phyloP scores from a whole-genome alignment of 202 grass and related monocot species.

The Hordeum pubiflorum region DNA sequence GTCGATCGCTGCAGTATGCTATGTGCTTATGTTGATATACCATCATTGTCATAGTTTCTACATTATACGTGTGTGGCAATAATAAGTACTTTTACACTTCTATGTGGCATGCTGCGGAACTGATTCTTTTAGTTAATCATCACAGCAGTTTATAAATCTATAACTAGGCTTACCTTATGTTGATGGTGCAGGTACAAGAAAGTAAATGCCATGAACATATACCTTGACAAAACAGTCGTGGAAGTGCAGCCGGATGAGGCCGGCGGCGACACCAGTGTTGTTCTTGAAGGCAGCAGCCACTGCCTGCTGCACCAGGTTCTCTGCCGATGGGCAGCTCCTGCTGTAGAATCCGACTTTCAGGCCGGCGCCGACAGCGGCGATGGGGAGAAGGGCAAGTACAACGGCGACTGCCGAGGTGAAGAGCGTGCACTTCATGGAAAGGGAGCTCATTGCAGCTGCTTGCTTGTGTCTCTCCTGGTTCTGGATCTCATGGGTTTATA shows the following conservation, averaged over 20 bases:
- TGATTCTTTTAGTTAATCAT: too few relatives aligned
- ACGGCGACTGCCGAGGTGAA: not conserved
- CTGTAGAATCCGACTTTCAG: slow-evolving; percentile 78
- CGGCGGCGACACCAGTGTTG: slow-evolving; percentile 55
- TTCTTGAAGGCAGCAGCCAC: slow-evolving; percentile 55
- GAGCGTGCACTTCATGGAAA: not conserved
- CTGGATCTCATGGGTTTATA: not conserved
- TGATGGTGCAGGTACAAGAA: not conserved
- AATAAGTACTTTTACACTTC: too few relatives aligned
- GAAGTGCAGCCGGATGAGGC: slow-evolving; percentile 70
- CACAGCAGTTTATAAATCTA: too few relatives aligned
- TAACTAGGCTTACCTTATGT: not conserved
- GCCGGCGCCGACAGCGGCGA: not conserved
- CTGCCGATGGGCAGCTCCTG: slow-evolving; percentile 44
- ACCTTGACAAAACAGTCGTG: slow-evolving; percentile 85
- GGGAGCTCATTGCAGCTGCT: not conserved
- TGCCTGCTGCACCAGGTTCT: slow-evolving; percentile 61
- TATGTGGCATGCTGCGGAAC: too few relatives aligned
- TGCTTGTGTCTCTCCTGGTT: not conserved
- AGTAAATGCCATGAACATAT: not conserved
- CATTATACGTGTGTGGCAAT: too few relatives aligned
- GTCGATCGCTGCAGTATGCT: too few relatives aligned
- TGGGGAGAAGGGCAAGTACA: slow-evolving; percentile 4
- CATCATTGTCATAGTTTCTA: too few relatives aligned
- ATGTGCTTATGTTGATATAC: too few relatives aligned